These are phyloP conservation scores for Penicillium coprophilum DNA, from an alignment of 495 filamentous ascomycete genomes.

Conservation along the genomic window DNA sequence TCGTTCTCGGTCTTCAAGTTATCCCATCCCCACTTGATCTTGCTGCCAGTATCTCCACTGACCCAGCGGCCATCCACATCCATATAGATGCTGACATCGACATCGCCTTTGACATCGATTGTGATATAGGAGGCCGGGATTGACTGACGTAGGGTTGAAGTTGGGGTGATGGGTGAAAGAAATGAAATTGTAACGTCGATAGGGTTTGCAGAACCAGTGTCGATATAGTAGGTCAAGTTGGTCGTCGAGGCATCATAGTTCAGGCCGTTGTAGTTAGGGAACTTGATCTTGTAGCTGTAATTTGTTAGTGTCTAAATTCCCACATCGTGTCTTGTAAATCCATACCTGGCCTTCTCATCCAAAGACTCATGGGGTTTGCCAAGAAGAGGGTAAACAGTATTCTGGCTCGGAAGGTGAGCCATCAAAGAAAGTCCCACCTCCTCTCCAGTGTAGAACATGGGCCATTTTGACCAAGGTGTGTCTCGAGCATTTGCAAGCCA, in stretches of 20 bases:
- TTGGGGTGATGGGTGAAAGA: conserved; percentile 88
- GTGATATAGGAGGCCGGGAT: conserved; percentile 86
- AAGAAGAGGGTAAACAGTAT: conserved; percentile 79
- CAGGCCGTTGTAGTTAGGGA: conserved; percentile 71
- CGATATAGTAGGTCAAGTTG: conserved; percentile 80
- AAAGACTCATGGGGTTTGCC: conserved; percentile 86
- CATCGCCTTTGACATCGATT: conserved; percentile 67
- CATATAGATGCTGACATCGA: conserved; percentile 78
- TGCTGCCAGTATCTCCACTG: conserved; percentile 66
- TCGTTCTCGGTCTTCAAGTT: conserved; percentile 31
- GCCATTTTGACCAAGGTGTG: conserved; percentile 88
- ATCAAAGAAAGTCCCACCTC: conserved; percentile 81
- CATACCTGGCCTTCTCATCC: conserved; percentile 45
- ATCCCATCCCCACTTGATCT: conserved; percentile 67
- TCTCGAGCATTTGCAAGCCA: conserved; percentile 80
- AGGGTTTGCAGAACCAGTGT: conserved; percentile 38
- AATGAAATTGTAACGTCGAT: conserved; percentile 75
- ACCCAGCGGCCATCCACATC: conserved; percentile 91
- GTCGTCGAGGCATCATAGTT: conserved; percentile 92
- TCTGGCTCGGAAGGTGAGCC: conserved; percentile 68
- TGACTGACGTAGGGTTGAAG: conserved; percentile 86
- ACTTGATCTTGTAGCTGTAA: conserved; percentile 61
- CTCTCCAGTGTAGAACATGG: conserved; percentile 90
- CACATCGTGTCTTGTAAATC: background rate
- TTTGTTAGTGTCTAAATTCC: background rate